phyloP scores from a whole-genome alignment of 106 monocot genomes.

The Iris macrosiphon region DNA sequence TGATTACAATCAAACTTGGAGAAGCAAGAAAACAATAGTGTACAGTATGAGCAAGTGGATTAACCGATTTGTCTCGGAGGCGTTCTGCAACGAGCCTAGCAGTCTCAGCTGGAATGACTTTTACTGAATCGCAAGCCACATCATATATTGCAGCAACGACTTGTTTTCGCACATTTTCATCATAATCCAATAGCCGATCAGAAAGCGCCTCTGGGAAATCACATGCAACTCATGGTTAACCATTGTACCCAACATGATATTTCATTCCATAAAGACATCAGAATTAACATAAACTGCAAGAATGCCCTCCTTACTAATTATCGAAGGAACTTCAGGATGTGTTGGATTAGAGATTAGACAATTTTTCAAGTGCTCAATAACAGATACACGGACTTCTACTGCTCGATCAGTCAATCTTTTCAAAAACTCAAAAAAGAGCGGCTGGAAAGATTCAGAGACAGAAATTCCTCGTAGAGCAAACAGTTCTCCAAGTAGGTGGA shows the following conservation, averaged over 20 bases:
- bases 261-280: background rate
- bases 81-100: slow-evolving; percentile 67
- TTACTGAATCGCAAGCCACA: slow-evolving; percentile 53
- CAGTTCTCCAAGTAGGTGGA: slow-evolving; percentile 76
- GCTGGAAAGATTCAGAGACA: slow-evolving; percentile 73
- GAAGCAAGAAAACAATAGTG: background rate
- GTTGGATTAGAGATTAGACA: slow-evolving; percentile 75
- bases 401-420: slow-evolving; percentile 90
- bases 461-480: slow-evolving; percentile 62
- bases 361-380: slow-evolving; percentile 77
- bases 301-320: slow-evolving; percentile 67
- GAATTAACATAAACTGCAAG: background rate
- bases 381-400: slow-evolving; percentile 69
- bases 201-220: slow-evolving; percentile 59
- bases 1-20: background rate
- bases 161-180: slow-evolving; percentile 90
- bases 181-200: slow-evolving; percentile 85
- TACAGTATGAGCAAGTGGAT: slow-evolving; percentile 16
- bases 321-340: slow-evolving; percentile 65
- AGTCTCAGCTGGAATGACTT: slow-evolving; percentile 53
- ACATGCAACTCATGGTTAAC: background rate
- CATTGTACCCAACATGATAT: slow-evolving; percentile 7
- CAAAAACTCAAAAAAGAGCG: slow-evolving; percentile 82
- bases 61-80: slow-evolving; percentile 95
- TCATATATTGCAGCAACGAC: slow-evolving; percentile 81